These are phyloP conservation scores for Trypanosoma caninum DNA, from an alignment of 208 protist genomes.

Conservation along the genomic window DNA sequence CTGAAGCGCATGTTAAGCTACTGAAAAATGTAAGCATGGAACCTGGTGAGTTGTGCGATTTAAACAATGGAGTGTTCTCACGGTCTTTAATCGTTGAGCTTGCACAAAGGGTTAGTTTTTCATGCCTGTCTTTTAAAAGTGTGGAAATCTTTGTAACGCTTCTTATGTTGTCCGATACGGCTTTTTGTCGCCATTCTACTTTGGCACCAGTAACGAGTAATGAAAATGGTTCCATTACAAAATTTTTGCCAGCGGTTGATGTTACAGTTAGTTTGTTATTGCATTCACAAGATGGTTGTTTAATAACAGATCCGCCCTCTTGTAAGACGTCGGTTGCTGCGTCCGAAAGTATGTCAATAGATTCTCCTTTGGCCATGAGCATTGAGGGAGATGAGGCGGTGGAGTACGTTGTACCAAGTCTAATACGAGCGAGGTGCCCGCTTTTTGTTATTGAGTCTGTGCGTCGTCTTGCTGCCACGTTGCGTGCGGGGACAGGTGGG, in stretches of 20 bases:
- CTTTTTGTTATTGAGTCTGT: conserved; percentile 10
- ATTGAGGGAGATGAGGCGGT: background rate
- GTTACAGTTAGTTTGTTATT: too few species aligned
- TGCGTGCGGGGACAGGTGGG: background rate
- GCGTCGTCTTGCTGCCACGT: background rate
- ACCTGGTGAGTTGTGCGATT: conserved; percentile 24
- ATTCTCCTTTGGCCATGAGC: background rate
- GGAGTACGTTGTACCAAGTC: conserved; percentile 13
- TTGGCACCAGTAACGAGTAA: background rate
- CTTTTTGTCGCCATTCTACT: conserved; percentile 15
- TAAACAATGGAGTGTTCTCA: conserved; percentile 22
- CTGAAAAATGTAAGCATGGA: conserved; percentile 27
- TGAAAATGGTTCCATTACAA: background rate
- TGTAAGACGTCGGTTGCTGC: background rate
- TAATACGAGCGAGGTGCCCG: conserved; percentile 7
- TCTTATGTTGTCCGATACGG: conserved; percentile 30
- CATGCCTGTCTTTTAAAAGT: conserved; percentile 1
- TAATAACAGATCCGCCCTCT: background rate
- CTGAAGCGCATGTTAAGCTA: conserved; percentile 8
- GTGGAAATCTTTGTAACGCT: conserved; percentile 27
- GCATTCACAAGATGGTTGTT: too few species aligned
- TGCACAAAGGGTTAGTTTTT: conserved; percentile 18
- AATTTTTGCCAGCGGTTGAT: background rate
- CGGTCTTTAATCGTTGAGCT: conserved; percentile 18
- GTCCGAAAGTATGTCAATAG: background rate